A percentile compares a stretch with the other conserved stretches of the same genome.
Conservation (phyloP, 164 flowering plant genomes). For the Vitis rupestris region DNA sequence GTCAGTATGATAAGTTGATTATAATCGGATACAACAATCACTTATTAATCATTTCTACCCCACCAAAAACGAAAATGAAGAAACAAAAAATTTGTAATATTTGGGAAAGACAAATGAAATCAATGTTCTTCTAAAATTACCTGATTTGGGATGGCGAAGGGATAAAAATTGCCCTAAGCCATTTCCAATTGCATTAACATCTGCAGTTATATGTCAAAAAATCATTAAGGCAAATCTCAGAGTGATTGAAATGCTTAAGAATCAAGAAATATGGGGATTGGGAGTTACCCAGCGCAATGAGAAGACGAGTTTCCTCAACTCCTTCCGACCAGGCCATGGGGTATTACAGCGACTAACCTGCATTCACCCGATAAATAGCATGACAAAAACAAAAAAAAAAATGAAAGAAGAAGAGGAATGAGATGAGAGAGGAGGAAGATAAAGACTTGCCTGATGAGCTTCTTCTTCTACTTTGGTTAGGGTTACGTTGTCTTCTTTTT, state of each 20-base stretch:
- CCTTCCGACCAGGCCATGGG: constrained; percentile 58
- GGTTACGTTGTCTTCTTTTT: too few species aligned
- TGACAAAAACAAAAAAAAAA: too few species aligned
- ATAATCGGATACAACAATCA: too few species aligned
- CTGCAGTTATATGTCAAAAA: constrained; percentile 19
- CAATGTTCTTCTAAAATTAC: constrained; percentile 24
- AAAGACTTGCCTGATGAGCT: too few species aligned
- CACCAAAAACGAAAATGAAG: neutral
- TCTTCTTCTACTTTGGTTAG: too few species aligned
- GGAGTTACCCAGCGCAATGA: constrained; percentile 50
- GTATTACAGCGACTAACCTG: too few species aligned
- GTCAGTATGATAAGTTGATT: too few species aligned
- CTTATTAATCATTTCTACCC: too few species aligned
- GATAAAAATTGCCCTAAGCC: constrained; percentile 46
- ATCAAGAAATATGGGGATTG: neutral
- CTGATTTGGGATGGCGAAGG: constrained; percentile 81
- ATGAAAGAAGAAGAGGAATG: too few species aligned
- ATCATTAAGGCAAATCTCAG: neutral
- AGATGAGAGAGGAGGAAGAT: too few species aligned
- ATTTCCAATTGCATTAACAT: constrained; percentile 19
- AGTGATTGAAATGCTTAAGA: neutral
- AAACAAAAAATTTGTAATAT: neutral
- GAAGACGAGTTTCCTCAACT: constrained; percentile 48
- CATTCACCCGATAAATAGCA: too few species aligned
- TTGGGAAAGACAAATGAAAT: neutral